Base-by-base conservation (phyloP, 1,284 basidiomycete genomes). In the Sanghuangporus weigelae region DNA sequence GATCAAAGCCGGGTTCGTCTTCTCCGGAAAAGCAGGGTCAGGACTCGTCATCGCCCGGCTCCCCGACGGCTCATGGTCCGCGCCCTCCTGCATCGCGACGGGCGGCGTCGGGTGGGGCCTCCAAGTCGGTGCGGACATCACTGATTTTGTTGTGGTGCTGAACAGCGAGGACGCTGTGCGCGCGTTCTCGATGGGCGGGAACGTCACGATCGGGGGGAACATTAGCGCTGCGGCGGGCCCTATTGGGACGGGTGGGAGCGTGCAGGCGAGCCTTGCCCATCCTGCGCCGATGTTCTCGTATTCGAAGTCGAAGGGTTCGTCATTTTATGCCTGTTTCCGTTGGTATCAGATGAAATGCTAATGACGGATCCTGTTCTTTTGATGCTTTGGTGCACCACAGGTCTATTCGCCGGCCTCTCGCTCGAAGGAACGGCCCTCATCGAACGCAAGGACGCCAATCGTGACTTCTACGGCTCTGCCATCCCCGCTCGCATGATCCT, bases 271-370 rank as follows among this genome's bases (percentile, higher is more conserved):
- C 8, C 78, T 99, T 54, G 89, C 93, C 19, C 93, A 96, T 74
- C 95, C 96, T 0, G 89, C 96, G 11, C 96, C 96, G 0, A 95
- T 98, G 90, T 99, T 98, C 78, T 94, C 93, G 68, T 98, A 98
- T 77, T 95, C 92, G 21, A 92, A 96, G 75, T 95, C 91, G 11
- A 96, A 95, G 78, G 95, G 94, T 92, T 69, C 56, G 83, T 72
- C 26, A 42, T 23, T 51, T 46, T 38, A n/a, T 49, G 23, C 7
- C 19, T 62, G 58, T 49, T 26, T 39, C 57, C 31, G 39, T 40
- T n/a, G 42, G 19, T 4, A 6, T 6, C 3, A 5, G 42, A 3
- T 16, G 12, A 6, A 14, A 5, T 44, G 12, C 12, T 44, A 44
- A 11, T 16, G 3, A 16, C 3, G 19, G 12, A 11, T 14, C 19